phyloP scores from a whole-genome alignment of 805 yeast genomes.

The Metschnikowia similis region DNA sequence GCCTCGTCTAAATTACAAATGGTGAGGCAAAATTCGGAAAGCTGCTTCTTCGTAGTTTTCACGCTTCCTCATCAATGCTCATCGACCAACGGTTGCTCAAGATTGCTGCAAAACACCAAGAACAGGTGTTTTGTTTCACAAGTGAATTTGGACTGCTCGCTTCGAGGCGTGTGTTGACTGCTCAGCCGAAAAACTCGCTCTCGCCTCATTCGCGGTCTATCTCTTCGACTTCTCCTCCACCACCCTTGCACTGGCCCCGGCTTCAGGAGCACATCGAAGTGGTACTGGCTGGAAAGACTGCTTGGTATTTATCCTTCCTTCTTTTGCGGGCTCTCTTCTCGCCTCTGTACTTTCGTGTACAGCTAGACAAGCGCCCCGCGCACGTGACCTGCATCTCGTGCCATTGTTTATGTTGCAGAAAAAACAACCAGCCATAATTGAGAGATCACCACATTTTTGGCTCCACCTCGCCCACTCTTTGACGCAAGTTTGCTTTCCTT shows the following conservation, averaged over 20 bases:
- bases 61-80: no score
- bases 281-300: neutral
- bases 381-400: conserved; percentile 4
- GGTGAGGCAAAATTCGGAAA: neutral
- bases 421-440: conserved; percentile 3
- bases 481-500: neutral
- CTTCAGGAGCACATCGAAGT: neutral
- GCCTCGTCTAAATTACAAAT: neutral
- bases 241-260: no score
- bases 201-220: neutral
- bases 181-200: neutral
- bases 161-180: neutral
- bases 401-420: conserved; percentile 6
- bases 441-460: conserved; percentile 1
- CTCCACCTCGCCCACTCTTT: neutral
- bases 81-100: neutral
- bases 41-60: neutral
- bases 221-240: neutral
- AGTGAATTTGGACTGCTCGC: neutral
- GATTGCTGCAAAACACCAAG: neutral
- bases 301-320: no score
- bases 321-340: neutral
- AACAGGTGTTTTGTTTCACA: conserved; percentile 1
- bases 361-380: neutral
- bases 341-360: neutral